phyloP scores from a whole-genome alignment of 2,329 filamentous ascomycete genomes.

The Cordyceps tenuipes region DNA sequence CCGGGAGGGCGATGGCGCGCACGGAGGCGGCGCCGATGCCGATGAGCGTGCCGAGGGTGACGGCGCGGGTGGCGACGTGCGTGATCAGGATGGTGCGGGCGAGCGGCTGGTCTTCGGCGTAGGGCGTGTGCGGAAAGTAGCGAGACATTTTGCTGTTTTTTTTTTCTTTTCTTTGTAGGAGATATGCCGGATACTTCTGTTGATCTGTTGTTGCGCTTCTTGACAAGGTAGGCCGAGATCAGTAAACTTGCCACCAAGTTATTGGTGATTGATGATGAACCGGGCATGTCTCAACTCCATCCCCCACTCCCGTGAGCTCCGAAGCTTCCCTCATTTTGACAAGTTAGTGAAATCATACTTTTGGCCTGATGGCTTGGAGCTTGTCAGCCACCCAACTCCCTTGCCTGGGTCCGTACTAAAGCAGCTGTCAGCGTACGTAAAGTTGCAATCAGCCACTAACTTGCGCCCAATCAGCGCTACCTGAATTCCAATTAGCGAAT shows the following conservation, averaged over 20 bases:
- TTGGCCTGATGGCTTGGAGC: neutral
- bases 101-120: conserved; percentile 56
- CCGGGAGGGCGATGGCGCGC: too few species aligned
- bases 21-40: conserved; percentile 31
- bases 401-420: neutral
- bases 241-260: neutral
- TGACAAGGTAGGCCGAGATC: neutral
- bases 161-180: neutral
- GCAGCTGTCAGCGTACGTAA: neutral
- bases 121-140: conserved; percentile 45
- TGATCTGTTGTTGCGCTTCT: neutral
- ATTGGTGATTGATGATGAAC: neutral
- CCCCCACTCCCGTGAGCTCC: neutral
- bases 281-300: neutral
- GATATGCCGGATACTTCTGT: neutral
- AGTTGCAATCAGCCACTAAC: neutral
- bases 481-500: neutral
- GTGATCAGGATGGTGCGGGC: conserved; percentile 46
- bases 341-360: too few species aligned
- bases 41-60: conserved; percentile 45
- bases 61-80: conserved; percentile 50
- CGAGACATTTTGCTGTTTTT: conserved; percentile 35
- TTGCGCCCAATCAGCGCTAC: neutral
- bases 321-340: too few species aligned
- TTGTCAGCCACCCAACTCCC: neutral